phyloP scores from a whole-genome alignment of 805 yeast species.

The Ogataea sp. region DNA sequence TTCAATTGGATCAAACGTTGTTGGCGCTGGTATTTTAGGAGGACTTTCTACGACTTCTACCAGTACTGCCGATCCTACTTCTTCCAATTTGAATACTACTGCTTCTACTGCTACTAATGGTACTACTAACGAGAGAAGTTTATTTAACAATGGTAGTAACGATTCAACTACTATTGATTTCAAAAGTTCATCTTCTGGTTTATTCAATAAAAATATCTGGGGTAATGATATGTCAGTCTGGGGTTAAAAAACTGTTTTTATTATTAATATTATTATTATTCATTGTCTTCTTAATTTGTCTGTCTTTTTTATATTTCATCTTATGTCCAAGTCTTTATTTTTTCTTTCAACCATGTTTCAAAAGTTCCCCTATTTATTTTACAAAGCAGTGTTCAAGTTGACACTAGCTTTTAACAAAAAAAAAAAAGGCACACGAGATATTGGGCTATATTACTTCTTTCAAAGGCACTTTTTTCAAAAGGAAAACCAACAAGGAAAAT shows the following conservation, averaged over 20 bases:
- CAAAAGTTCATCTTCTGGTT: slow-evolving; percentile 1
- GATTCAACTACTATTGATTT: not conserved
- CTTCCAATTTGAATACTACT: not conserved
- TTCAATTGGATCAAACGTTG: not conserved
- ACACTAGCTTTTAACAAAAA: too few relatives aligned
- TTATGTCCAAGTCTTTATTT: too few relatives aligned
- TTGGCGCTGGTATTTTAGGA: too few relatives aligned
- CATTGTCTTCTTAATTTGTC: not conserved
- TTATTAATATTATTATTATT: not conserved
- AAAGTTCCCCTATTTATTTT: too few relatives aligned
- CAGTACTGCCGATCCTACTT: too few relatives aligned
- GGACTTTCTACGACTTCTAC: too few relatives aligned
- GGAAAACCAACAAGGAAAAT: too few relatives aligned
- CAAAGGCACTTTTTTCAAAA: too few relatives aligned
- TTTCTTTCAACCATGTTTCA: too few relatives aligned
- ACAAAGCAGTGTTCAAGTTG: too few relatives aligned
- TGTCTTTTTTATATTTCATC: not conserved
- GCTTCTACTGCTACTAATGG: not conserved
- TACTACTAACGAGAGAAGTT: not conserved
- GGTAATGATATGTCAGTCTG: slow-evolving; percentile 18
- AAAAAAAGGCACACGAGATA: too few relatives aligned
- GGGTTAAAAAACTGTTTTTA: slow-evolving; percentile 6
- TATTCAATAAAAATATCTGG: slow-evolving; percentile 13
- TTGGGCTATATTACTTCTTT: too few relatives aligned
- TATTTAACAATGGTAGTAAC: not conserved